Conservation (phyloP, 2,329 filamentous ascomycete species). For the Diaporthe amygdali region DNA sequence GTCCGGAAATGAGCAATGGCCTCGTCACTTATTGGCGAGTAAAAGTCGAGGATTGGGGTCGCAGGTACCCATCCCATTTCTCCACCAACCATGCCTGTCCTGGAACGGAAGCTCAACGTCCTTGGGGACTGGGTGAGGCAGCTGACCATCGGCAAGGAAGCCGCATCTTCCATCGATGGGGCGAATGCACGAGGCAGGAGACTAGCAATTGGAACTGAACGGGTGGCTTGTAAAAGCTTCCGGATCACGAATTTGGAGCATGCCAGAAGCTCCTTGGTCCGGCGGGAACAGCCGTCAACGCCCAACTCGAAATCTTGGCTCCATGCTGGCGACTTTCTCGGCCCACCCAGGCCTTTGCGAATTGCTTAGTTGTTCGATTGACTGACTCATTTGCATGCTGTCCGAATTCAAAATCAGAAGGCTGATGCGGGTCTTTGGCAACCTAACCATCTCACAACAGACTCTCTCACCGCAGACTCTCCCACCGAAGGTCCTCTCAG, state of each 20-base stretch:
- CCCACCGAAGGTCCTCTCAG: no score
- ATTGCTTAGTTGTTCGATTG: no score
- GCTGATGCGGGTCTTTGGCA: no score
- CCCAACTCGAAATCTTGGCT: not conserved
- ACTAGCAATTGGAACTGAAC: not conserved
- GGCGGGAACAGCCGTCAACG: not conserved
- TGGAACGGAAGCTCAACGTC: slow-evolving; percentile 13
- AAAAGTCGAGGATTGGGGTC: not conserved
- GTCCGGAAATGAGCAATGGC: not conserved
- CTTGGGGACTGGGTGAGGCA: not conserved
- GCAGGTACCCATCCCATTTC: slow-evolving; percentile 5
- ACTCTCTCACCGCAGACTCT: no score
- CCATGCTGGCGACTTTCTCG: no score
- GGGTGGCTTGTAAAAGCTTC: not conserved
- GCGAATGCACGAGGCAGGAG: not conserved
- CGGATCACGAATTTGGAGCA: not conserved
- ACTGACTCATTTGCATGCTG: no score
- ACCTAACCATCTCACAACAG: no score
- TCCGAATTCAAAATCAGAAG: no score
- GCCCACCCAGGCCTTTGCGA: no score
- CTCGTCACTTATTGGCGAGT: not conserved
- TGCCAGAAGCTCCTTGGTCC: not conserved
- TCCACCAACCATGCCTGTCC: slow-evolving; percentile 24
- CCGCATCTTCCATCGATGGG: not conserved
- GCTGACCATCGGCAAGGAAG: not conserved